Percentiles rank a stretch among this genome's conserved stretches.
Conservation (phyloP, 306 rosid species). For the Fragaria nilgerrensis region DNA sequence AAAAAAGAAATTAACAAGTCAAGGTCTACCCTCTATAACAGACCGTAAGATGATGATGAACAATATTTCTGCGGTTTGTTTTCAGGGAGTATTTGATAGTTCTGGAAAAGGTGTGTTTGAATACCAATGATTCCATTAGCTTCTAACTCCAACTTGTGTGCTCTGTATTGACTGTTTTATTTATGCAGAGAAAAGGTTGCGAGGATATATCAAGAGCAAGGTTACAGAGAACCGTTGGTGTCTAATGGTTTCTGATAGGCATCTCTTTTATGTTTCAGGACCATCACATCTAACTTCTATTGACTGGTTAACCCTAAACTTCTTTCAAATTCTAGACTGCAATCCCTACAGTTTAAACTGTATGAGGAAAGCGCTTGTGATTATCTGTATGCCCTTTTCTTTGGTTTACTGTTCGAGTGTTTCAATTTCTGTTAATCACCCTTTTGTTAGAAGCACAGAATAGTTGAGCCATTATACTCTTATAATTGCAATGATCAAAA, state of each 20-base stretch:
- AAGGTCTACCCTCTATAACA: neutral
- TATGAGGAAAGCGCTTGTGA: neutral
- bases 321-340: neutral
- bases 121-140: neutral
- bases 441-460: neutral
- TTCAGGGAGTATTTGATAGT: neutral
- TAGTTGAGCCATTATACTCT: neutral
- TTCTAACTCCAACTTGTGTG: neutral
- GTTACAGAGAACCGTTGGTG: conserved; percentile 14
- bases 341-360: neutral
- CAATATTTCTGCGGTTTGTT: neutral
- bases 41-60: neutral
- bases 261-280: conserved; percentile 63
- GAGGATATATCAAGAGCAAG: conserved; percentile 30
- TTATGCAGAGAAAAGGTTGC: conserved; percentile 11
- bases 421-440: neutral
- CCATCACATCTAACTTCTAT: conserved; percentile 67
- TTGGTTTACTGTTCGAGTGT: neutral
- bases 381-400: neutral
- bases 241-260: conserved; percentile 64
- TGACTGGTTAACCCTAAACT: conserved; percentile 56
- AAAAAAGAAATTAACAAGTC: neutral
- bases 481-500: neutral
- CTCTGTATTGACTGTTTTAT: neutral
- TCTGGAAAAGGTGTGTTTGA: neutral